These are phyloP conservation scores for Leccinum subgranulosum DNA, from an alignment of 768 basidiomycete species.

Conservation along the genomic window DNA sequence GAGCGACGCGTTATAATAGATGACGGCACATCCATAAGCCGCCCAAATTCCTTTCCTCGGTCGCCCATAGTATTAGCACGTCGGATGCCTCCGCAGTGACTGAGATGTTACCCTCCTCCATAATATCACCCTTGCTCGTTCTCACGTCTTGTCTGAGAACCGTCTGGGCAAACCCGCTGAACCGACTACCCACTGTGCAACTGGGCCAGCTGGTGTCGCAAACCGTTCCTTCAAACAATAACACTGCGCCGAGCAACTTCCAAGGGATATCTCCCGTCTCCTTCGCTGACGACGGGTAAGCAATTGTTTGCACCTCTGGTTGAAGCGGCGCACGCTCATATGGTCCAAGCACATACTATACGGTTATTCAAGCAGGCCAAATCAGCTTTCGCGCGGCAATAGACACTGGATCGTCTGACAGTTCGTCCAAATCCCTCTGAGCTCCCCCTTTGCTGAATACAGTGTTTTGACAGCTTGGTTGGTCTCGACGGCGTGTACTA, in stretches of 20 bases:
- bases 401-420: conserved; percentile 62
- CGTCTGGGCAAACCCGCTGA: conserved; percentile 3
- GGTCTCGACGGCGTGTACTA: conserved; percentile 57
- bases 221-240: conserved; percentile 9
- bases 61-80: not conserved
- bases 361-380: conserved; percentile 55
- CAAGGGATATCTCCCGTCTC: conserved; percentile 44
- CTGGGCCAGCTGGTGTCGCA: conserved; percentile 9
- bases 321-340: conserved; percentile 6
- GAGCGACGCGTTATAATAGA: not conserved
- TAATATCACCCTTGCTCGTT: not conserved
- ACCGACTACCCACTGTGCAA: conserved; percentile 12
- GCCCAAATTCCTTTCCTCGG: not conserved
- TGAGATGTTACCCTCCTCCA: conserved; percentile 17
- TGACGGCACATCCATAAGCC: not conserved
- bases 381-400: conserved; percentile 67
- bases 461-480: conserved; percentile 59
- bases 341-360: conserved; percentile 59
- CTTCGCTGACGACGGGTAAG: conserved; percentile 45
- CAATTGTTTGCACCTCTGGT: conserved; percentile 33
- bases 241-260: conserved; percentile 25
- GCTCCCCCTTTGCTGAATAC: not conserved
- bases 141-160: conserved; percentile 10
- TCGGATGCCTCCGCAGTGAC: conserved; percentile 20
- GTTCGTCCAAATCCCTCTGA: conserved; percentile 14